Base-by-base conservation (phyloP, 805 yeast species). In the Yarrowia divulgata region DNA sequence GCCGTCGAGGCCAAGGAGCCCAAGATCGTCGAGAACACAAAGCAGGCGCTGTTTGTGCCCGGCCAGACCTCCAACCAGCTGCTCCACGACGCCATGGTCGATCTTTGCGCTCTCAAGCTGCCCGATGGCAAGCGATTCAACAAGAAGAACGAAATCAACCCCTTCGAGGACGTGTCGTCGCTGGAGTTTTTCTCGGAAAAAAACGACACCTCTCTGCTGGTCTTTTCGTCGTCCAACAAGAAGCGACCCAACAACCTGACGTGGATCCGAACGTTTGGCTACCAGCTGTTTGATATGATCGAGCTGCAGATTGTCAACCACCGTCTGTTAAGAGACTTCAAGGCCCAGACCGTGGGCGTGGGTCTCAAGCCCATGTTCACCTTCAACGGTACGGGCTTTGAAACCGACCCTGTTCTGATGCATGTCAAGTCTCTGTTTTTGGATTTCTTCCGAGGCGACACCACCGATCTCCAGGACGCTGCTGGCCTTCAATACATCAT, bases 291-390 rank as follows among this genome's bases (percentile, higher is more conserved):
- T 78, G 99, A 95, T 77, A 94, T 95, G 97, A 83, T 95, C 75
- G 99, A 95, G 81, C 83, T 95, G 71, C 85, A 89, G 69, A 85
- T 91, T 52, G 86, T 87, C 70, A 85, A 86, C 49, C 86, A 78
- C 76, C 91, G 92, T 78, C 81, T 93, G 48, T 83, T 95, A 69
- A 80, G 84, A 70, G 98, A 94, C 74, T 95, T 95, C 84, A 88
- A 85, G 73, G 88, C 89, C 73, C 77, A 83, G 69, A 92, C 97
- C 1, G 92, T 93, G 80, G 86, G 89, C 52, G 83, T 94, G 46
- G 99, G 99, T 37, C 82, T 94, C 77, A 93, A 92, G 78, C 99
- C 99, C 71, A 87, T 95, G 93, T 90, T 95, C 79, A 84, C 90
- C 3, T 95, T 95, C 83, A 92, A 92, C 77, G 98, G 99, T 54